Percentiles rank a stretch among this genome's conserved stretches.
Evolutionary conservation across 805 yeast genomes (phyloP).

Genomic region (Candida succiphila): DNA sequence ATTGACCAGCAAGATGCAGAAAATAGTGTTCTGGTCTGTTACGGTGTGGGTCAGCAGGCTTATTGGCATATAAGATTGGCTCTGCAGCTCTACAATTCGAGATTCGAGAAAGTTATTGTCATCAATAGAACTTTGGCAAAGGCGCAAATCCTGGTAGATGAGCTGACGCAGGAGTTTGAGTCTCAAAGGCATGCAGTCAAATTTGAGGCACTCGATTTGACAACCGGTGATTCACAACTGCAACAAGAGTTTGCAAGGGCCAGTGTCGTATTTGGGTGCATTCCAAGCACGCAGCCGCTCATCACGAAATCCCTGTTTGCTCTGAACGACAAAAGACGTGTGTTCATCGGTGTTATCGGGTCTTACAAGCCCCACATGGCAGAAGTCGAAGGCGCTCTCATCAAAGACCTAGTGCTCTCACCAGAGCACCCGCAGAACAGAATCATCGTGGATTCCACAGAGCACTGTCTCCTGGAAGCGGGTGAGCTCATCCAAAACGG

Average conservation of each 20-base stretch:
- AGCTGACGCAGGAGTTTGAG: slow-evolving; percentile 24
- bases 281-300: slow-evolving; percentile 44
- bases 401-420: slow-evolving; percentile 24
- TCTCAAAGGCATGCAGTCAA: slow-evolving; percentile 20
- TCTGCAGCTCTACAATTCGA: slow-evolving; percentile 26
- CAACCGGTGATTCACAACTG: slow-evolving; percentile 9
- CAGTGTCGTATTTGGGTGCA: slow-evolving; percentile 46
- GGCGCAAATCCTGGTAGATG: slow-evolving; percentile 22
- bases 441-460: slow-evolving; percentile 50
- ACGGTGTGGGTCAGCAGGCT: slow-evolving; percentile 58
- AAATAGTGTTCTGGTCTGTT: slow-evolving; percentile 25
- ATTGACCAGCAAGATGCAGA: slow-evolving; percentile 12
- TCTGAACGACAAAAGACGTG: slow-evolving; percentile 8
- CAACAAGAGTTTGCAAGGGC: slow-evolving; percentile 24
- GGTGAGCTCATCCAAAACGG: slow-evolving; percentile 50
- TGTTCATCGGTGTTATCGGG: slow-evolving; percentile 52
- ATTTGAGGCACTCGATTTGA: slow-evolving; percentile 10
- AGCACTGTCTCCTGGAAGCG: slow-evolving; percentile 48
- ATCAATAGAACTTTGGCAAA: slow-evolving; percentile 33
- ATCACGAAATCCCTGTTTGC: slow-evolving; percentile 25
- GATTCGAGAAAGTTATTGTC: slow-evolving; percentile 31
- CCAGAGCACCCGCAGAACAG: slow-evolving; percentile 28
- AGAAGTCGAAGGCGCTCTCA: slow-evolving; percentile 40
- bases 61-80: slow-evolving; percentile 50
- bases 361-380: slow-evolving; percentile 60